Evolutionary conservation across 495 filamentous ascomycete genomes (phyloP), one percentile per base, ranked within the genome.

Genomic region (Parathielavia hyrcaniae): DNA sequence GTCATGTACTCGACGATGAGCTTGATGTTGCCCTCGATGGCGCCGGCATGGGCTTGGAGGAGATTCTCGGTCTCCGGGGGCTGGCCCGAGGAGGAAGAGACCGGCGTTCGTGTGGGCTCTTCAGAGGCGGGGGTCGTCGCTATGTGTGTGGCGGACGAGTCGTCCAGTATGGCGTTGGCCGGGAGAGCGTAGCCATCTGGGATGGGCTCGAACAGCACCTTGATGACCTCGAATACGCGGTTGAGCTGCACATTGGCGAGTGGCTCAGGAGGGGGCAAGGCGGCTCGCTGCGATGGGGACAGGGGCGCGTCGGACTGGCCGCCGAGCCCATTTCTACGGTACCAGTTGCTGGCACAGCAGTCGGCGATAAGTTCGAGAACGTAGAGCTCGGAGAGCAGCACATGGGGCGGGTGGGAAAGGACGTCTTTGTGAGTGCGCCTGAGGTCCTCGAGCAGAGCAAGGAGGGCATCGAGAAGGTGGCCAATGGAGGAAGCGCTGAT

Each of bases 281-380:
- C 50, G 39, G 67, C 61, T 22, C 61, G 63, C 40, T 61, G 64
- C 13, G 58, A 34, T 9, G 66, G 53, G 44, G 64, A 61, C 50
- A 71, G 64, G 19, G 62, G 54, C 60, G 57, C 39, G 13, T 50
- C 53, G 26, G 58, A 30, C 47, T 14, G 30, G 54, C 17, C 62
- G 45, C 74, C 68, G 26, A 77, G 57, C 35, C 71, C 66, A 38
- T 77, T 68, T 16, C 4, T 10, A 20, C 48, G 48, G 49, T 55
- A 53, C 81, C 81, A 85, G 64, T 83, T 74, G 46, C 77, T 78
- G 43, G 75, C 73, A 62, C 81, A 84, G 65, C 83, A 86, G 65
- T 86, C 83, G 62, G 83, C 81, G 48, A 83, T 75, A 43, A 86
- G 72, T 58, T 79, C 77, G 59, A 86, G 70, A 26, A 83, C 67